Percentiles rank a stretch among this genome's conserved stretches.
Evolutionary conservation across 2,329 filamentous ascomycete genomes (phyloP).

Genomic region (Colletotrichum plurivorum): DNA sequence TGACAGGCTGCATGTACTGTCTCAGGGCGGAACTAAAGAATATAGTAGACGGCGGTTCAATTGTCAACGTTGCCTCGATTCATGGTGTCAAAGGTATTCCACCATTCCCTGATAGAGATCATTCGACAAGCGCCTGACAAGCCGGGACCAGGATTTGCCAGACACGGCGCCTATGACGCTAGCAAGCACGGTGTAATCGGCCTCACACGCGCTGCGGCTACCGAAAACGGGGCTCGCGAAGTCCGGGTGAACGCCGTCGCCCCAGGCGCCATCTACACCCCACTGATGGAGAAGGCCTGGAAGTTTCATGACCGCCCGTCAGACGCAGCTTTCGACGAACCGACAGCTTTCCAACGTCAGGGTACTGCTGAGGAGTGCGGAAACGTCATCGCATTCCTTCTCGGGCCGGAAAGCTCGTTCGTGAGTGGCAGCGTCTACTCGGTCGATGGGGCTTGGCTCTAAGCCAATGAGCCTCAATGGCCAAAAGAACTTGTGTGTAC

Average conservation of each 20-base stretch:
- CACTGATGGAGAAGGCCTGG: constrained; percentile 61
- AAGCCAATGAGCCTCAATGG: constrained; percentile 27
- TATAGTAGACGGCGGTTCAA: constrained; percentile 66
- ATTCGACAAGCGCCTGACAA: constrained; percentile 17
- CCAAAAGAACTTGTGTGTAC: no score
- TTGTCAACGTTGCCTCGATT: constrained; percentile 71
- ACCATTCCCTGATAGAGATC: not conserved
- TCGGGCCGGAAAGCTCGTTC: constrained; percentile 62
- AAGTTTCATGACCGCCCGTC: constrained; percentile 49
- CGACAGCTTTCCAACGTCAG: constrained; percentile 57
- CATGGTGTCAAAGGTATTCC: constrained; percentile 57
- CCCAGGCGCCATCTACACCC: constrained; percentile 63
- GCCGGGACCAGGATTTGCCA: constrained; percentile 46
- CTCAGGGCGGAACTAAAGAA: constrained; percentile 60
- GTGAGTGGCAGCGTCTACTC: constrained; percentile 62
- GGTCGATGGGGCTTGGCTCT: constrained; percentile 61
- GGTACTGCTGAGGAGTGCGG: constrained; percentile 64
- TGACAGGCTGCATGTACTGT: constrained; percentile 67
- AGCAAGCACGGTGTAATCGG: constrained; percentile 57
- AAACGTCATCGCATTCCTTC: constrained; percentile 62
- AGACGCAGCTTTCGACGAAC: constrained; percentile 58
- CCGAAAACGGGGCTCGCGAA: constrained; percentile 58
- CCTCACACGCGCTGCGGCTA: constrained; percentile 53
- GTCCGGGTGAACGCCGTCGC: constrained; percentile 62
- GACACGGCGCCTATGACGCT: constrained; percentile 54